These are phyloP conservation scores for Rosa persica DNA, from an alignment of 306 rosid species.

Conservation along the genomic window DNA sequence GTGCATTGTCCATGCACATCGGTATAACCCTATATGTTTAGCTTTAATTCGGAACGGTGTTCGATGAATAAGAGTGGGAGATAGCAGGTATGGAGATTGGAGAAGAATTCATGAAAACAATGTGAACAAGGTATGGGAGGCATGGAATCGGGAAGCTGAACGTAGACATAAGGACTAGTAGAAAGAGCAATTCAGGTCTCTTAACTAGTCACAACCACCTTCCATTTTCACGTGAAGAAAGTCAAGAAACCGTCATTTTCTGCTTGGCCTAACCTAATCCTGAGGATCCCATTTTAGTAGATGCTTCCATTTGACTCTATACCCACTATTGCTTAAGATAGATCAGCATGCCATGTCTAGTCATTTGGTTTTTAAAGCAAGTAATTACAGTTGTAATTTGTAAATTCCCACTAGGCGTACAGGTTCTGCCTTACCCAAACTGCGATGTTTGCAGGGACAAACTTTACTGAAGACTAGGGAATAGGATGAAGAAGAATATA, in stretches of 20 bases:
- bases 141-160: constrained; percentile 1
- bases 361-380: background rate
- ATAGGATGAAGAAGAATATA: constrained; percentile 6
- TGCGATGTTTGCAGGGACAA: background rate
- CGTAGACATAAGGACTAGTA: background rate
- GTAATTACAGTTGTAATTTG: background rate
- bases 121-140: background rate
- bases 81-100: background rate
- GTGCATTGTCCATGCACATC: background rate
- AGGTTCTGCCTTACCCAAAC: background rate
- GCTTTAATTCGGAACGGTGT: background rate
- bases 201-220: background rate
- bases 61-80: background rate
- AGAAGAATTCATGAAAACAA: constrained; percentile 4
- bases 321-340: background rate
- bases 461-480: background rate
- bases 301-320: background rate
- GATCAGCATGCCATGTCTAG: background rate
- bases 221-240: constrained; percentile 40
- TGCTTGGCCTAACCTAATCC: constrained; percentile 40
- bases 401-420: background rate
- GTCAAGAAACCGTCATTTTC: constrained; percentile 48
- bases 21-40: background rate
- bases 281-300: constrained; percentile 8
- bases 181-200: background rate